Conservation (phyloP, 495 filamentous ascomycete species). For the Tetracladium marchalianum region DNA sequence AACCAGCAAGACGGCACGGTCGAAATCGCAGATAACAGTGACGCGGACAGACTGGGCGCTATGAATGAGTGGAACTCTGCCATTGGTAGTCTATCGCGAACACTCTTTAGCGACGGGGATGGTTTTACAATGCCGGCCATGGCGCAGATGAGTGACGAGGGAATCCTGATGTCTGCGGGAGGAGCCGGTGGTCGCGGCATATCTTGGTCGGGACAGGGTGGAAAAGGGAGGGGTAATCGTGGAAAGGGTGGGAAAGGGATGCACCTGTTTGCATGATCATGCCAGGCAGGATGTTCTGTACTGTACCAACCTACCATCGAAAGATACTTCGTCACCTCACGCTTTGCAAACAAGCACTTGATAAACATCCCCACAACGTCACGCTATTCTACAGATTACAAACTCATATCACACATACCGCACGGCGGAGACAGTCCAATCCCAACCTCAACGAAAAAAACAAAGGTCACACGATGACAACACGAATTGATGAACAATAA, state of each 20-base stretch:
- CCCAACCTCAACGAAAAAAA: too few relatives aligned
- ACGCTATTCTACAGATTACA: too few relatives aligned
- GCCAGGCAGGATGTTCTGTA: too few relatives aligned
- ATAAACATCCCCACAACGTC: too few relatives aligned
- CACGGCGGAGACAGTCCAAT: too few relatives aligned
- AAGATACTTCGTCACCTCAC: too few relatives aligned
- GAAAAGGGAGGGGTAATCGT: constrained; percentile 5
- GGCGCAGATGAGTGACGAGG: constrained; percentile 25
- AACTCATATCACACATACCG: too few relatives aligned
- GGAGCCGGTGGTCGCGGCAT: constrained; percentile 21
- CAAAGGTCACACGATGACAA: too few relatives aligned
- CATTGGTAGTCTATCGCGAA: constrained; percentile 51
- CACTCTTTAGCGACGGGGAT: constrained; percentile 61
- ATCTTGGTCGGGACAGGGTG: constrained; percentile 15
- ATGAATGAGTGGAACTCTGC: constrained; percentile 65
- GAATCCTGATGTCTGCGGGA: constrained; percentile 15
- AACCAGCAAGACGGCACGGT: constrained; percentile 80
- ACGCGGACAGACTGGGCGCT: constrained; percentile 63
- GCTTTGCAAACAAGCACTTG: too few relatives aligned
- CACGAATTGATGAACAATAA: too few relatives aligned
- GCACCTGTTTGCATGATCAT: too few relatives aligned
- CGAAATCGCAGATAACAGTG: constrained; percentile 63
- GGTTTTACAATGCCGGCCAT: constrained; percentile 44
- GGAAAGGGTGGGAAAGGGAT: neutral
- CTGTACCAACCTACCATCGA: too few relatives aligned